Evolutionary conservation across 768 basidiomycete genomes (phyloP).

Genomic region (Pholiota conissans): DNA sequence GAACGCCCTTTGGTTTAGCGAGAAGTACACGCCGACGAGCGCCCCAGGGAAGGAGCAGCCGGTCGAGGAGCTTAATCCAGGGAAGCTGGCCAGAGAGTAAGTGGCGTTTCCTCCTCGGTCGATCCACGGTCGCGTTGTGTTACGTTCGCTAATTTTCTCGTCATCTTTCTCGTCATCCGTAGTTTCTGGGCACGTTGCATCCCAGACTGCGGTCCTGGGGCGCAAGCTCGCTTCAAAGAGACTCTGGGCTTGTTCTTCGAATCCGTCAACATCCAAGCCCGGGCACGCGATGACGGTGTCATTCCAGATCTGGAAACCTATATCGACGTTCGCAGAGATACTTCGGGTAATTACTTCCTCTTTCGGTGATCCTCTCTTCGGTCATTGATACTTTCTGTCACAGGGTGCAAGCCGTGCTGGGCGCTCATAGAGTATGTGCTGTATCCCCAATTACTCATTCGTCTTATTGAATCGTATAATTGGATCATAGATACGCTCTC

Average conservation of each 20-base stretch:
- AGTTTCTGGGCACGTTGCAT: slow-evolving; percentile 74
- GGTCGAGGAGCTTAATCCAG: slow-evolving; percentile 49
- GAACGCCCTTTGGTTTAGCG: slow-evolving; percentile 63
- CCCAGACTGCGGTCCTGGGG: slow-evolving; percentile 52
- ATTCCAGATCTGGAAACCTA: slow-evolving; percentile 76
- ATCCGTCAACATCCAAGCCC: slow-evolving; percentile 62
- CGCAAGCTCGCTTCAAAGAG: slow-evolving; percentile 69
- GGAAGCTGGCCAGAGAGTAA: slow-evolving; percentile 69
- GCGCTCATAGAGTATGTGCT: slow-evolving; percentile 64
- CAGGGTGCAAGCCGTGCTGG: slow-evolving; percentile 72
- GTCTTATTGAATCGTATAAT: slow-evolving; percentile 1
- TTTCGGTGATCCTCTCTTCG: neutral
- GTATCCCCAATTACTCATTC: neutral
- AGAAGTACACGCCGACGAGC: slow-evolving; percentile 48
- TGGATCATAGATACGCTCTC: slow-evolving; percentile 50
- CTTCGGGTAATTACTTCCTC: slow-evolving; percentile 49
- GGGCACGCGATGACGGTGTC: slow-evolving; percentile 48
- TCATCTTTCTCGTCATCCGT: slow-evolving; percentile 2
- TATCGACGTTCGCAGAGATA: slow-evolving; percentile 70
- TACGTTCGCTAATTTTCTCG: slow-evolving; percentile 6
- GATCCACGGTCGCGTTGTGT: neutral
- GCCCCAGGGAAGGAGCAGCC: slow-evolving; percentile 37
- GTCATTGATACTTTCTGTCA: slow-evolving; percentile 12
- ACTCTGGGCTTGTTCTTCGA: slow-evolving; percentile 69
- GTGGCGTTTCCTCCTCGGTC: slow-evolving; percentile 24